A percentile compares a stretch with the other conserved stretches of the same genome.
Conservation (phyloP, 495 filamentous ascomycete species). For the Talaromyces ruber region DNA sequence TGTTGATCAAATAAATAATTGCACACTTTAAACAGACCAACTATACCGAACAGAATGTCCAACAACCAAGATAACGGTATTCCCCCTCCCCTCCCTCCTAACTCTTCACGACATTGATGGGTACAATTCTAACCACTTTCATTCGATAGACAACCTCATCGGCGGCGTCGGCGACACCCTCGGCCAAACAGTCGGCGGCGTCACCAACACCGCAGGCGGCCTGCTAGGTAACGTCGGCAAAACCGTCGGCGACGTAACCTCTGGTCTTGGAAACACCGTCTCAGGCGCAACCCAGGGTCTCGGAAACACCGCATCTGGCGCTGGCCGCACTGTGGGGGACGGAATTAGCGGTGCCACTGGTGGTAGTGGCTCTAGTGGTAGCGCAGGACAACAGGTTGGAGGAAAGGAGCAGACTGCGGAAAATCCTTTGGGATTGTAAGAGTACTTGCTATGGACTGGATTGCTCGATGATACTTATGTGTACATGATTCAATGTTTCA, state of each 20-base stretch:
- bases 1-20: neutral
- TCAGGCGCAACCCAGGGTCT: constrained; percentile 22
- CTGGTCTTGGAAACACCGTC: constrained; percentile 25
- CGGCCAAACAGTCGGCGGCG: constrained; percentile 28
- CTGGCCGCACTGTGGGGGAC: constrained; percentile 7
- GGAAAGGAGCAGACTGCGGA: constrained; percentile 10
- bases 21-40: neutral
- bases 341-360: neutral
- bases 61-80: constrained; percentile 2
- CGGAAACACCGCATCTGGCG: constrained; percentile 24
- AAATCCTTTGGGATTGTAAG: constrained; percentile 7
- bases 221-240: constrained; percentile 25
- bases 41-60: neutral
- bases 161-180: constrained; percentile 25
- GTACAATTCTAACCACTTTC: neutral
- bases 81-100: neutral
- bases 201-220: constrained; percentile 24
- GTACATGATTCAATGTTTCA: neutral
- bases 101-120: too few relatives aligned
- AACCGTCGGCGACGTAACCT: constrained; percentile 24
- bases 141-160: constrained; percentile 15
- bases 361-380: neutral
- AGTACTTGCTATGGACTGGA: neutral
- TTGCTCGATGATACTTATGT: neutral
- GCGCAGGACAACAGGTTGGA: neutral